Conservation (phyloP, 129 eudicot genomes). For the Artemisia annua region DNA sequence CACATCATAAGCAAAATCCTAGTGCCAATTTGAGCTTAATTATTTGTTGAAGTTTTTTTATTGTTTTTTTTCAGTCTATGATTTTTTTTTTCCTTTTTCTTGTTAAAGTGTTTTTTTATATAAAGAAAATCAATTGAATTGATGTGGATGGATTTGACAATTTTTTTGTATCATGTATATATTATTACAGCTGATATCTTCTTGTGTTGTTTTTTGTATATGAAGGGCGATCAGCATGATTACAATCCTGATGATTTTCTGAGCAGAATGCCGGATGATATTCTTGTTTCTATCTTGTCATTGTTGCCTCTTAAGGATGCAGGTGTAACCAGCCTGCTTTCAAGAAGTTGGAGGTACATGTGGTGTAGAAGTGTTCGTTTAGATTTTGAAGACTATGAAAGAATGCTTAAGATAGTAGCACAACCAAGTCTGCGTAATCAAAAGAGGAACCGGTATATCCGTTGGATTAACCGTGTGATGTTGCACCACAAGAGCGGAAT, state of each 20-base stretch:
- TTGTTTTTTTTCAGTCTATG: no score
- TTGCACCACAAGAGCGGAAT: slow-evolving; percentile 22
- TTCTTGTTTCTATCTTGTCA: slow-evolving; percentile 41
- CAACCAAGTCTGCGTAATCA: slow-evolving; percentile 12
- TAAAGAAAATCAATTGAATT: no score
- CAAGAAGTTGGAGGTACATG: slow-evolving; percentile 37
- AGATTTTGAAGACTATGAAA: slow-evolving; percentile 34
- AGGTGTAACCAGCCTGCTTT: slow-evolving; percentile 34
- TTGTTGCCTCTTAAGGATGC: slow-evolving; percentile 42
- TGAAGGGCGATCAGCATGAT: background rate
- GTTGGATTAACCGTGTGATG: slow-evolving; percentile 42
- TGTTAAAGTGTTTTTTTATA: no score
- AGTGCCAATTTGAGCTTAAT: no score
- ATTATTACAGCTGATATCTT: background rate
- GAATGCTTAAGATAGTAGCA: slow-evolving; percentile 17
- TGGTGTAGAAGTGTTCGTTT: slow-evolving; percentile 28
- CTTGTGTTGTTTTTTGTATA: background rate
- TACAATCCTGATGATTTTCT: background rate
- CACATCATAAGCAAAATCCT: no score
- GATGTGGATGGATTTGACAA: no score
- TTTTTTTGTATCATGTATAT: no score
- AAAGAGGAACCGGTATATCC: slow-evolving; percentile 30
- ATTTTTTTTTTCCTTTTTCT: no score
- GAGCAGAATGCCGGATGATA: slow-evolving; percentile 39
- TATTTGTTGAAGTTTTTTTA: no score